phyloP scores from a whole-genome alignment of 129 eudicot genomes.

The Centaurea solstitialis region DNA sequence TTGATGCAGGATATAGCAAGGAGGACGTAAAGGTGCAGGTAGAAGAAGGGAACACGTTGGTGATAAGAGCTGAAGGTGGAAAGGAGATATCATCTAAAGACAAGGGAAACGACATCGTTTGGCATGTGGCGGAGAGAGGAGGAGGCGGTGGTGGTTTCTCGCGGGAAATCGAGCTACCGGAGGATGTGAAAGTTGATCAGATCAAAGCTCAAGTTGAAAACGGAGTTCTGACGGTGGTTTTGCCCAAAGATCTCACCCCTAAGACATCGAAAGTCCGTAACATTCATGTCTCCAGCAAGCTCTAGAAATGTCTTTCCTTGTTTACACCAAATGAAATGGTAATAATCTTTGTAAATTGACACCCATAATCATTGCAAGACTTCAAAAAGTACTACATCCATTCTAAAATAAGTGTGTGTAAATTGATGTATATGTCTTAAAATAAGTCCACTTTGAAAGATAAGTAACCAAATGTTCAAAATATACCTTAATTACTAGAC shows the following conservation, averaged over 20 bases:
- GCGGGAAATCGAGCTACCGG: constrained; percentile 79
- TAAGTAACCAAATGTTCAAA: too few relatives aligned
- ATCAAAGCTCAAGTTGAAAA: constrained; percentile 82
- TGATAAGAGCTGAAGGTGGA: constrained; percentile 55
- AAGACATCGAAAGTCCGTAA: constrained; percentile 69
- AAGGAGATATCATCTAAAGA: constrained; percentile 38
- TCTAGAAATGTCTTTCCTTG: constrained; percentile 19
- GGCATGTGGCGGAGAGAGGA: constrained; percentile 89
- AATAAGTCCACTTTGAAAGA: too few relatives aligned
- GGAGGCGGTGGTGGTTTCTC: constrained; percentile 47
- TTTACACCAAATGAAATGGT: background rate
- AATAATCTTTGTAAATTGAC: background rate
- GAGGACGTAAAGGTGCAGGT: constrained; percentile 85
- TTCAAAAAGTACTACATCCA: too few relatives aligned
- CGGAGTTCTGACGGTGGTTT: constrained; percentile 74
- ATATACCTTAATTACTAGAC: too few relatives aligned
- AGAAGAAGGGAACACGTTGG: constrained; percentile 76
- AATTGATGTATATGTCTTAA: too few relatives aligned
- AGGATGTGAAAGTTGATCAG: constrained; percentile 78
- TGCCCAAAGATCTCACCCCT: constrained; percentile 66
- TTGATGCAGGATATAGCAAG: constrained; percentile 63
- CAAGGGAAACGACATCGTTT: constrained; percentile 59
- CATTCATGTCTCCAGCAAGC: constrained; percentile 74
- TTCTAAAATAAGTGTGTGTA: too few relatives aligned
- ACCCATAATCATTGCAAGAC: too few relatives aligned